Conservation (phyloP, 495 filamentous ascomycete genomes). For the Elaphomyces granulatus region DNA sequence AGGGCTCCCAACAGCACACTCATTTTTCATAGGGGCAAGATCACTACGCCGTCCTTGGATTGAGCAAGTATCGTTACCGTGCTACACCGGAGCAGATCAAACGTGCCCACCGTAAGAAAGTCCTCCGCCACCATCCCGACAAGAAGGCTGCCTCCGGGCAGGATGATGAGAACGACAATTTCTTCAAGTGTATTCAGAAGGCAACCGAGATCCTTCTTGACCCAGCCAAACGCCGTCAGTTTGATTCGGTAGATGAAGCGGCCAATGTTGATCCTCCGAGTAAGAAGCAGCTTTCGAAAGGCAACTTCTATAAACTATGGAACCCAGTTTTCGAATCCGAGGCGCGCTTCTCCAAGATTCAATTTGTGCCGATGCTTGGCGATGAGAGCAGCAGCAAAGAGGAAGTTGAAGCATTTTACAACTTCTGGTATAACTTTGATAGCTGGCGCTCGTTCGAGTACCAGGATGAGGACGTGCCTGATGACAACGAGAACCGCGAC, state of each 20-base stretch:
- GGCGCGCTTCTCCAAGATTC: conserved; percentile 76
- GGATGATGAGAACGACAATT: conserved; percentile 80
- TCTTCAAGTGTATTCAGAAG: conserved; percentile 99
- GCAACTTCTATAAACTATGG: conserved; percentile 94
- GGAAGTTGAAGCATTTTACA: conserved; percentile 89
- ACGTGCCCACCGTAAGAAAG: conserved; percentile 97
- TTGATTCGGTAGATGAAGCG: conserved; percentile 86
- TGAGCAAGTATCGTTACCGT: conserved; percentile 77
- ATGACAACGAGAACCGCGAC: conserved; percentile 97
- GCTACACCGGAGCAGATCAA: conserved; percentile 98
- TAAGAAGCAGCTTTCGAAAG: conserved; percentile 75
- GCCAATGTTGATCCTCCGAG: conserved; percentile 80
- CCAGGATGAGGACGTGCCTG: conserved; percentile 94
- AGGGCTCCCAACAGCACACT: too few species aligned
- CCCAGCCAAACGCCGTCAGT: conserved; percentile 85
- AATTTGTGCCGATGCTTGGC: conserved; percentile 74
- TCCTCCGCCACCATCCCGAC: conserved; percentile 94
- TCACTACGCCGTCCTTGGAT: conserved; percentile 92
- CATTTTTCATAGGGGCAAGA: conserved; percentile 57
- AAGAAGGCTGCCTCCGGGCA: conserved; percentile 86
- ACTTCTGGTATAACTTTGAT: conserved; percentile 99
- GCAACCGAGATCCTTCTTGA: conserved; percentile 87
- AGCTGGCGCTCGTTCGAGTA: conserved; percentile 97
- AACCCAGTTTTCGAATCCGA: conserved; percentile 72
- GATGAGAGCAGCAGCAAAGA: conserved; percentile 75